A percentile compares a stretch with the other conserved stretches of the same genome.
These are phyloP conservation scores for Zymoseptoria passerinii DNA, from an alignment of 2,329 filamentous ascomycete genomes.

Conservation along the genomic window DNA sequence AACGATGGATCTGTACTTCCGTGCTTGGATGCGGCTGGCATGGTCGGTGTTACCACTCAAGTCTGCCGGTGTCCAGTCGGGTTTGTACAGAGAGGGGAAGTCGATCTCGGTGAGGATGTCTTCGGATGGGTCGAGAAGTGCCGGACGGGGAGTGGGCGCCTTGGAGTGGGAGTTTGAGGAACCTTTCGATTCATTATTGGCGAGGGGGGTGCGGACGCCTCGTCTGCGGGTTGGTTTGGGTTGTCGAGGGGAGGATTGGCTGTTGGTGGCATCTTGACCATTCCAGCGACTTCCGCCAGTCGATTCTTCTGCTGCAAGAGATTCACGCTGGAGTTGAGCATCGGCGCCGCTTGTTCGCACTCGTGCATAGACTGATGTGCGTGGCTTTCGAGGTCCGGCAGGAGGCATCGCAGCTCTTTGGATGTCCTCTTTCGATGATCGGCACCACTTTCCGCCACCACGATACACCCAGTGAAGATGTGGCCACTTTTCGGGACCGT, in stretches of 20 bases:
- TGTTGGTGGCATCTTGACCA: constrained; percentile 3
- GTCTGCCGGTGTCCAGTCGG: constrained; percentile 20
- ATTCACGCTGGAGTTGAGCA: constrained; percentile 19
- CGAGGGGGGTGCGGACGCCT: constrained; percentile 3
- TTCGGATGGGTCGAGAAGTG: constrained; percentile 25
- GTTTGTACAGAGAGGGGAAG: constrained; percentile 22
- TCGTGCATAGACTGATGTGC: constrained; percentile 2
- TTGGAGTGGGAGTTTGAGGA: constrained; percentile 17
- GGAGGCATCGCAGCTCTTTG: constrained; percentile 7
- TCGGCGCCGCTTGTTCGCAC: constrained; percentile 13
- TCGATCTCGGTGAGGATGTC: constrained; percentile 26
- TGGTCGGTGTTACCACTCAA: constrained; percentile 16
- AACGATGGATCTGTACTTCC: constrained; percentile 35
- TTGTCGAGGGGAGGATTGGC: constrained; percentile 2
- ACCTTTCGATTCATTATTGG: constrained; percentile 7
- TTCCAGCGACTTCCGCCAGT: constrained; percentile 1
- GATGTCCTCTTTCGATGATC: constrained; percentile 20
- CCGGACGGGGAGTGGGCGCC: constrained; percentile 26
- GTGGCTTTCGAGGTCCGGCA: constrained; percentile 5
- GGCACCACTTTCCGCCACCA: constrained; percentile 28
- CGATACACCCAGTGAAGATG: constrained; percentile 25
- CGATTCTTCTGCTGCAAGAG: constrained; percentile 9
- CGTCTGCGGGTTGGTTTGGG: constrained; percentile 8
- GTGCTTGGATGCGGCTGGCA: constrained; percentile 36
- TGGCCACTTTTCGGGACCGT: constrained; percentile 27